Evolutionary conservation across 2,329 filamentous ascomycete genomes (phyloP).

Genomic region (Grosmannia penicillata): DNA sequence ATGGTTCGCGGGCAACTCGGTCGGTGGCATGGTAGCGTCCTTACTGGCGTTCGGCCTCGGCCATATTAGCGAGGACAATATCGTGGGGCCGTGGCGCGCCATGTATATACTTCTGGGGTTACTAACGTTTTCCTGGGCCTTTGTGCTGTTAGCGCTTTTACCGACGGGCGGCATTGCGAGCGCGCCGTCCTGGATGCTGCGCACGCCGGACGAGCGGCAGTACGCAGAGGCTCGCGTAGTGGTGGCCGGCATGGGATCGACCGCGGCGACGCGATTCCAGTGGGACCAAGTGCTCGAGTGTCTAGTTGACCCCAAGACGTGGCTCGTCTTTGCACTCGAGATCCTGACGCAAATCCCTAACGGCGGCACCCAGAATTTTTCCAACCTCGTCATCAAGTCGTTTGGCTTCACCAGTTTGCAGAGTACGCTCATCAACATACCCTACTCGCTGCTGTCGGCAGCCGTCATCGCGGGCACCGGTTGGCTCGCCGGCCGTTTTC

Average conservation of each 20-base stretch:
- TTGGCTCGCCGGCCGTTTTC: conserved; percentile 34
- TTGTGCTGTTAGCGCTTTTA: conserved; percentile 28
- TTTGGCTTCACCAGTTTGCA: conserved; percentile 41
- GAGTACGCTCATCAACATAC: conserved; percentile 42
- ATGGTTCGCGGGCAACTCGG: conserved; percentile 38
- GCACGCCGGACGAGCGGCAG: conserved; percentile 35
- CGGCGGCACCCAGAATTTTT: conserved; percentile 44
- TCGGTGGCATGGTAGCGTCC: conserved; percentile 31
- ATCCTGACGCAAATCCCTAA: conserved; percentile 45
- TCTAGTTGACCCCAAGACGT: conserved; percentile 42
- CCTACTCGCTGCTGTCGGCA: conserved; percentile 38
- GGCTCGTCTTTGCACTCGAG: conserved; percentile 39
- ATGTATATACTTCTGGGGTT: conserved; percentile 14
- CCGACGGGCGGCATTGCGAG: conserved; percentile 38
- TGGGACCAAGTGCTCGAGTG: conserved; percentile 38
- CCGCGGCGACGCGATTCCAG: conserved; percentile 31
- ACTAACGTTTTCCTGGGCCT: conserved; percentile 24
- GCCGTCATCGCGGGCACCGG: conserved; percentile 31
- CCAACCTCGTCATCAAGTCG: conserved; percentile 39
- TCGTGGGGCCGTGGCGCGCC: conserved; percentile 19
- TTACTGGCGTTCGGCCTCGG: conserved; percentile 41
- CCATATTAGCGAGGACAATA: conserved; percentile 32
- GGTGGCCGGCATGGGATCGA: conserved; percentile 34
- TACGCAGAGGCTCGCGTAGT: conserved; percentile 31
- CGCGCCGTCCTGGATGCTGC: conserved; percentile 43